Evolutionary conservation across 495 filamentous ascomycete genomes (phyloP).

Genomic region (Jackrogersella multiformis): DNA sequence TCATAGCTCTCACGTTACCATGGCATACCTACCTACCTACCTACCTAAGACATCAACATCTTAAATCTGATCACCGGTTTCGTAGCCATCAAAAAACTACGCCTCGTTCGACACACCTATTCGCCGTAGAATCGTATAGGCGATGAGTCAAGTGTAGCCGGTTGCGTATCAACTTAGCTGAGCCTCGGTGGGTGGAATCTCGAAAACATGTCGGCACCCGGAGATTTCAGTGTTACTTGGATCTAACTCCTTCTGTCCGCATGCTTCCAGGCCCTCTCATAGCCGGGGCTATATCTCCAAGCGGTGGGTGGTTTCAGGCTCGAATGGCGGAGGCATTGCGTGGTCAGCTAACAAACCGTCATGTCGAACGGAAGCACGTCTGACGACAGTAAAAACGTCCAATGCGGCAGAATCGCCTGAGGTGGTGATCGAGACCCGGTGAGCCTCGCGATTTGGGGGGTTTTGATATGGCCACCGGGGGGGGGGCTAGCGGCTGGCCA

Average conservation of each 20-base stretch:
- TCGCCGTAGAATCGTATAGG: slow-evolving; percentile 1
- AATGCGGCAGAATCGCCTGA: slow-evolving; percentile 35
- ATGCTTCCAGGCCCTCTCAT: slow-evolving; percentile 19
- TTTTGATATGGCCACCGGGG: slow-evolving; percentile 23
- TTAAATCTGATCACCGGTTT: slow-evolving; percentile 22
- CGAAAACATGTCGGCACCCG: slow-evolving; percentile 14
- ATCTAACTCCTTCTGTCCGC: slow-evolving; percentile 20
- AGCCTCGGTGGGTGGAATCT: slow-evolving; percentile 17
- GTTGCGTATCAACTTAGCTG: slow-evolving; percentile 20
- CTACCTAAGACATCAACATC: slow-evolving; percentile 14
- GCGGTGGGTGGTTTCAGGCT: slow-evolving; percentile 24
- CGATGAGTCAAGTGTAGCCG: slow-evolving; percentile 9
- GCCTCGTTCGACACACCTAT: slow-evolving; percentile 18
- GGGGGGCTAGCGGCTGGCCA: slow-evolving; percentile 24
- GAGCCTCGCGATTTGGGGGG: slow-evolving; percentile 34
- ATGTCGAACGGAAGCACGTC: slow-evolving; percentile 31
- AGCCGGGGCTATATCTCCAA: slow-evolving; percentile 2
- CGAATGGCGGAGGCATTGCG: slow-evolving; percentile 17
- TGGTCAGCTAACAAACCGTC: slow-evolving; percentile 17
- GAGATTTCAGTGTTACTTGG: slow-evolving; percentile 35
- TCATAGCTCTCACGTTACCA: slow-evolving; percentile 11
- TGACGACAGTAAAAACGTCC: slow-evolving; percentile 34
- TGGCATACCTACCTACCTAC: slow-evolving; percentile 1
- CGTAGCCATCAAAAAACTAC: slow-evolving; percentile 23
- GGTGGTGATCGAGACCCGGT: slow-evolving; percentile 24